Evolutionary conservation across 106 monocot species (phyloP), one percentile per base, ranked within the genome.

Genomic region (Dendrobium chrysotoxum): DNA sequence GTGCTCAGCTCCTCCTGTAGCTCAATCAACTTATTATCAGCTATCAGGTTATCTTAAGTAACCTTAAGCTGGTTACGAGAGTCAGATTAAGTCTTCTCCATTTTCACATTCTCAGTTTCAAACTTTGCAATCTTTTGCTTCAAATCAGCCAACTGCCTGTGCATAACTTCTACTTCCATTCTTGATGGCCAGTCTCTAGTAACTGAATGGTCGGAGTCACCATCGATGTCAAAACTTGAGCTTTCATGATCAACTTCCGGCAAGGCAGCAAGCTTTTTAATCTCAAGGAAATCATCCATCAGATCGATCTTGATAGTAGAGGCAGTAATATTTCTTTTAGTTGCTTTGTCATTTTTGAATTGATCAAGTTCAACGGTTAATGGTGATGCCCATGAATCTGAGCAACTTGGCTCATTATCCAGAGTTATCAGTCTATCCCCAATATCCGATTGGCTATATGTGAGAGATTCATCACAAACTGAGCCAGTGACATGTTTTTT

Each of bases 281-380:
- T 88, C 68, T 88, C 88, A 47, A 88, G 82, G 30, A 88, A 88
- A 78, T 88, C 88, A 82, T 80, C 85, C 85, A 88, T 85, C 0
- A 88, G 72, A n/a, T 82, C 82, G 57, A 85, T 80, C 28, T 88
- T 82, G 0, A 80, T 15, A 40, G 85, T 74, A 61, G 79, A 31
- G 2, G 55, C 20, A 17, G 44, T 21, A 23, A 80, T 4, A 44
- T 44, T 82, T 77, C 53, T 85, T 28, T 54, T 15, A 20, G 9
- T 40, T 10, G 76, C 68, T 81, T 88, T 88, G 12, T 84, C 79
- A 54, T 39, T 87, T n/a, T 87, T 87, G 74, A 84, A 81, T 42
- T 87, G 87, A 79, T 79, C 74, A 67, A 81, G 78, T 58, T 87
- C 85, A 72, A 81, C 53, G 73, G 81, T 81, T 26, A 84, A 28